These are phyloP conservation scores for Curvularia sp. DNA, from an alignment of 2,329 filamentous ascomycete genomes.

Conservation along the genomic window DNA sequence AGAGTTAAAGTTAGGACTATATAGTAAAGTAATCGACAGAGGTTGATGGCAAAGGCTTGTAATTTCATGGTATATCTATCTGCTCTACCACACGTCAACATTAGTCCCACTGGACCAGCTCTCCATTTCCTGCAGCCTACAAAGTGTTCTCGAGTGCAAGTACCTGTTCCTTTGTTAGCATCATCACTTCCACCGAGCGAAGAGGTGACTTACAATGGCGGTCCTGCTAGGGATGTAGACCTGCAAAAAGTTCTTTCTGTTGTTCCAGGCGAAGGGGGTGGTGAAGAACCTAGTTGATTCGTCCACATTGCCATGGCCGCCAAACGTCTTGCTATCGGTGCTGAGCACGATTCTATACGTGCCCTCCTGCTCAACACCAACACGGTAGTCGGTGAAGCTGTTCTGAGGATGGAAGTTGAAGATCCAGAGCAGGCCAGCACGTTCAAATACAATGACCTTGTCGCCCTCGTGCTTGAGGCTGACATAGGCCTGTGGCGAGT, in stretches of 20 bases:
- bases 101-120: neutral
- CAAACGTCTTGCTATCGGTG: constrained; percentile 77
- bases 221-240: constrained; percentile 87
- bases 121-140: constrained; percentile 14
- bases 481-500: constrained; percentile 84
- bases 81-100: constrained; percentile 1
- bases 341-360: constrained; percentile 89
- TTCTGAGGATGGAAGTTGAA: constrained; percentile 93
- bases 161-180: constrained; percentile 13
- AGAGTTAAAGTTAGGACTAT: too few species aligned
- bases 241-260: constrained; percentile 86
- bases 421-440: constrained; percentile 86
- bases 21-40: too few species aligned
- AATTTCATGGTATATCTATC: neutral
- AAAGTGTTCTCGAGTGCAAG: constrained; percentile 42
- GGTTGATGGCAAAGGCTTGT: too few species aligned
- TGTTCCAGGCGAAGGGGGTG: constrained; percentile 88
- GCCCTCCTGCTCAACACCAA: constrained; percentile 83
- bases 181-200: neutral
- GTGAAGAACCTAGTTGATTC: constrained; percentile 90
- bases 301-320: constrained; percentile 79
- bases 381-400: constrained; percentile 90
- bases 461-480: constrained; percentile 92
- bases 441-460: constrained; percentile 95
- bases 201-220: constrained; percentile 68